These are phyloP conservation scores for Laguncularia racemosa DNA, from an alignment of 345 rosid genomes.

Conservation along the genomic window DNA sequence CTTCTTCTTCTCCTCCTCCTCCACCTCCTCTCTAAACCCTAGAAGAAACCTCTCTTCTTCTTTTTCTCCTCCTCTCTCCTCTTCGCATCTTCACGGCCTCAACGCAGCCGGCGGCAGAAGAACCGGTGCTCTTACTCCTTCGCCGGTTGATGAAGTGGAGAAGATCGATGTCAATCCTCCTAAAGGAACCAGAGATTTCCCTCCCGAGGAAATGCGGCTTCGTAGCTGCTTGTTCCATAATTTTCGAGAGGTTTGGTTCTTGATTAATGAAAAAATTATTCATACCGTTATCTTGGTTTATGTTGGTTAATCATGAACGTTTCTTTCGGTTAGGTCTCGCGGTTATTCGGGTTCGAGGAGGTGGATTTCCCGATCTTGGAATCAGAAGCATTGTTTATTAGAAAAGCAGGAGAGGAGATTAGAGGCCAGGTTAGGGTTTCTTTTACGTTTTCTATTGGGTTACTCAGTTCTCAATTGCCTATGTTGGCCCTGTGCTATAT, in stretches of 20 bases:
- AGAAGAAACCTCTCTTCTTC: constrained; percentile 3
- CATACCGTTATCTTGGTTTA: not conserved
- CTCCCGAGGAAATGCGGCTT: constrained; percentile 91
- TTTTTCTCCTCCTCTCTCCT: constrained; percentile 24
- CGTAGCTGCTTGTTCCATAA: constrained; percentile 86
- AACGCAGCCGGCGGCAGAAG: constrained; percentile 28
- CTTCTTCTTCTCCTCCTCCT: constrained; percentile 8
- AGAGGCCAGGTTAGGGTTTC: constrained; percentile 59
- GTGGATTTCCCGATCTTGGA: constrained; percentile 88
- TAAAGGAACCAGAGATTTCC: constrained; percentile 88
- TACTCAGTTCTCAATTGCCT: not conserved
- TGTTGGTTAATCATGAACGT: not conserved
- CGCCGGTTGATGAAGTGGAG: constrained; percentile 39
- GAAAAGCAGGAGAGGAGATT: constrained; percentile 96
- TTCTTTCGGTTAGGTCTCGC: constrained; percentile 39
- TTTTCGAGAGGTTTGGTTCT: constrained; percentile 58
- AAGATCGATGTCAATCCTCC: constrained; percentile 87
- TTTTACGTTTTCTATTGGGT: not conserved
- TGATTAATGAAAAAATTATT: too few species aligned
- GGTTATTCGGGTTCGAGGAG: constrained; percentile 78
- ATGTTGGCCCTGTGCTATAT: too few species aligned
- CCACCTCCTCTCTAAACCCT: constrained; percentile 10
- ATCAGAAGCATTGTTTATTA: constrained; percentile 72
- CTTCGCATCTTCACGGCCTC: constrained; percentile 13
- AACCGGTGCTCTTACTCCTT: constrained; percentile 52